Base-by-base conservation (phyloP, 1,139 yeast species). In the Blastobotrys ciferrii region DNA sequence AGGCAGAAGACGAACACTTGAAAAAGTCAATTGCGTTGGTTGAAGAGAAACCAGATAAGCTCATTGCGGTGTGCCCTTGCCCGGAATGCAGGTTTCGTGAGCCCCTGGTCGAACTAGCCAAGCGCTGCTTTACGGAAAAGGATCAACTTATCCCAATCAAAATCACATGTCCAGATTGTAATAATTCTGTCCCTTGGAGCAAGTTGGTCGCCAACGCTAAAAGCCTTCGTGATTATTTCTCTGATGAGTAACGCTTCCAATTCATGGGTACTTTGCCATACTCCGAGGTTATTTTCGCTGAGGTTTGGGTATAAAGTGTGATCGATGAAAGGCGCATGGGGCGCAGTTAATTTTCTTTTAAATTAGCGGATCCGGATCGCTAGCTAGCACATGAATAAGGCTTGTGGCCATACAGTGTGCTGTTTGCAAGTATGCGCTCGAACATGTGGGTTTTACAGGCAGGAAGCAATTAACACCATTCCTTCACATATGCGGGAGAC, bases 161-260 rank as follows among this genome's bases (percentile, higher is more conserved):
- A 5, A 56, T 54, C 4, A 42, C 14, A 4, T 56, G 59, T 37
- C 59, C 59, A 1, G 18, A 32, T 9, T 55, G 58, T 38, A 12
- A 18, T 4, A 30, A 23, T 2, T 32, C 28, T 9, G 36, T 53
- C 2, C 39, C 40, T 5, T 54, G 59, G 58, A 46, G 36, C 39
- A 45, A 40, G 18, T 31, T 55, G 15, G 55, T 49, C 1, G 23
- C 42, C 1, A 47, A 47, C 41, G 47, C 57, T 31, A 32, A 20
- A 25, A 18, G 23, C 3, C 42, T 36, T n/a, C 39, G 20, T 12
- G 12, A 11, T 13, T 13, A 32, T 23, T 23, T 23, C 9, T 5
- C 5, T 6, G 9, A 9, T 23, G 28, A 23, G 9, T 5, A 9
- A 23, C 28, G 5, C 9, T 23, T 23, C 9, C 28, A 23, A n/a